Conservation (phyloP, 1,284 basidiomycete species). For the Macrocybe sp. region DNA sequence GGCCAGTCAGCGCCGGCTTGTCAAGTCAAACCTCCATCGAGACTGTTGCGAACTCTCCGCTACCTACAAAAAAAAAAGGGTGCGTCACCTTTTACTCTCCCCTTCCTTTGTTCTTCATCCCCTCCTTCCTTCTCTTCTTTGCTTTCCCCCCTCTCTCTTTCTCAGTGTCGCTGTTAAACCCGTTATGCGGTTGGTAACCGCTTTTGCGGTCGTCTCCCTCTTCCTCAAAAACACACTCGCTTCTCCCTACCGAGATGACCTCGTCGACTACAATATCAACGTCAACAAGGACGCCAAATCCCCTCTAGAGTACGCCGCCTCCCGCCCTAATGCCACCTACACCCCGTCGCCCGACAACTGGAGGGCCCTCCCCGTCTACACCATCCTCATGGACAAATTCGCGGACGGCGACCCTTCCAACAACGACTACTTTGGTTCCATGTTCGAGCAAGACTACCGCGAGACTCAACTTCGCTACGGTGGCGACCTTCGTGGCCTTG, state of each 20-base stretch:
- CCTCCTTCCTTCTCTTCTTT: constrained; percentile 5
- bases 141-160: constrained; percentile 4
- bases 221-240: constrained; percentile 30
- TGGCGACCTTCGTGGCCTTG: constrained; percentile 79
- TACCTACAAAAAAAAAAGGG: too few relatives aligned
- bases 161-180: too few relatives aligned
- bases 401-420: constrained; percentile 88
- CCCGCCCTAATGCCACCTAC: constrained; percentile 62
- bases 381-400: constrained; percentile 87
- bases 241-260: constrained; percentile 72
- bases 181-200: constrained; percentile 32
- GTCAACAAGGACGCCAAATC: constrained; percentile 70
- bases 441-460: constrained; percentile 79
- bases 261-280: constrained; percentile 82
- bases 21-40: neutral
- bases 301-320: constrained; percentile 65
- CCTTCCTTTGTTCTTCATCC: constrained; percentile 4
- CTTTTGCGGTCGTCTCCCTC: constrained; percentile 24
- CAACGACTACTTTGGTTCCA: constrained; percentile 81
- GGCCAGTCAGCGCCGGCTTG: constrained; percentile 5
- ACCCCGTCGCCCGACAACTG: constrained; percentile 82
- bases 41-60: too few relatives aligned
- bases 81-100: neutral
- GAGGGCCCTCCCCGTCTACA: constrained; percentile 81
- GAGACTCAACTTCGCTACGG: constrained; percentile 87